phyloP scores from a whole-genome alignment of 78 protist species.

The Creolimax fragrantissima region DNA sequence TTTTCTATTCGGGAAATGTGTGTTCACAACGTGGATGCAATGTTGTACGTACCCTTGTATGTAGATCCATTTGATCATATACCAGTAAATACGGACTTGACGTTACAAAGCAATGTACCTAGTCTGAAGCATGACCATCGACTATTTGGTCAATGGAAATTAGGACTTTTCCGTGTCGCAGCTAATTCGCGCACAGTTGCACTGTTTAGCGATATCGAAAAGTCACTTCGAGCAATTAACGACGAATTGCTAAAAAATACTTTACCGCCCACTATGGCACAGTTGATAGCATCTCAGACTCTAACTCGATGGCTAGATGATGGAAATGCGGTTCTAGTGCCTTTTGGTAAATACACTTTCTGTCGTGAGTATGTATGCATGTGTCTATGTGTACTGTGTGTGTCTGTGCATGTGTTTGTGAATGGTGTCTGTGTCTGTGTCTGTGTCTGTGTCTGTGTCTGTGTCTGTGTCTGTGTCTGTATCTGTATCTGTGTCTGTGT shows the following conservation, averaged over 20 bases:
- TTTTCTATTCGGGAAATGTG: no score
- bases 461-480: slow-evolving; percentile 15
- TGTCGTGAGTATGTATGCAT: neutral
- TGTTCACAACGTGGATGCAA: no score
- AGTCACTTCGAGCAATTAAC: neutral
- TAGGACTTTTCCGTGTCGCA: neutral
- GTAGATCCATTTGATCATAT: neutral
- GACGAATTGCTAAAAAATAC: neutral
- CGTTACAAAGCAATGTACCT: neutral
- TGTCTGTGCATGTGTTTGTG: neutral
- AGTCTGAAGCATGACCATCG: neutral
- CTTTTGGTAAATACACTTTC: neutral
- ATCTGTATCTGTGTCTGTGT: neutral
- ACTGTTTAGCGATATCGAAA: neutral
- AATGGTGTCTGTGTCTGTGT: neutral
- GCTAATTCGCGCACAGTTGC: neutral
- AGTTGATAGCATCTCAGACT: neutral
- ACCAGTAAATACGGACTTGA: neutral
- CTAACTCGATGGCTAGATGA: neutral
- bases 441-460: neutral
- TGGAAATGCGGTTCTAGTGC: neutral
- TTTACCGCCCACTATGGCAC: neutral
- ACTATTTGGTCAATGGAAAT: neutral
- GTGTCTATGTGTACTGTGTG: neutral
- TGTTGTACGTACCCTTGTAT: no score